Conservation (phyloP, 2,329 filamentous ascomycete species). For the Xylaria hypoxylon region DNA sequence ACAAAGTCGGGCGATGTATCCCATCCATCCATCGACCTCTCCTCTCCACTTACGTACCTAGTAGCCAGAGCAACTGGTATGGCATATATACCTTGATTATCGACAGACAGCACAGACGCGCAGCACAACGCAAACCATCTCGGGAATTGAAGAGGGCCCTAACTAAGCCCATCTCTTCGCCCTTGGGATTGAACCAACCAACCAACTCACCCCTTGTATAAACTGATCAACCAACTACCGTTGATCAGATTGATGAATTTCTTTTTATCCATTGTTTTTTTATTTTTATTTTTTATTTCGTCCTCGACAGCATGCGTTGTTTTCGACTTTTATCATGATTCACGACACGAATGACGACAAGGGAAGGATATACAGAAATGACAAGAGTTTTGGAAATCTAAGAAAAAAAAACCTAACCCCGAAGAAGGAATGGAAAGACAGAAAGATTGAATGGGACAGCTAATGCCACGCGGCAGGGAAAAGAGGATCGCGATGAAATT, state of each 20-base stretch:
- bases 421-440: constrained; percentile 8
- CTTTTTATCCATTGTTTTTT: constrained; percentile 17
- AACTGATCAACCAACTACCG: constrained; percentile 1
- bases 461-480: constrained; percentile 39
- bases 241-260: not conserved
- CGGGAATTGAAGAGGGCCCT: constrained; percentile 1
- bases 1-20: too few relatives aligned
- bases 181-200: not conserved
- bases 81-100: constrained; percentile 7
- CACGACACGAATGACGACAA: constrained; percentile 34
- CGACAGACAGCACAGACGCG: constrained; percentile 11
- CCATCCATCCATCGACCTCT: not conserved
- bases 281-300: constrained; percentile 32
- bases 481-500: not conserved
- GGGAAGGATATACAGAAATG: constrained; percentile 22
- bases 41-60: not conserved
- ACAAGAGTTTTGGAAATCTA: not conserved
- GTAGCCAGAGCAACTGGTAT: constrained; percentile 7
- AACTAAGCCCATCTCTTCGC: constrained; percentile 5
- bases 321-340: constrained; percentile 35
- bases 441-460: constrained; percentile 13
- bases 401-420: not conserved
- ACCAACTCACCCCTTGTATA: constrained; percentile 7
- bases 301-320: constrained; percentile 1
- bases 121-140: not conserved